These are phyloP conservation scores for Mallotus nudiflorus DNA, from an alignment of 345 rosid species.

Conservation along the genomic window DNA sequence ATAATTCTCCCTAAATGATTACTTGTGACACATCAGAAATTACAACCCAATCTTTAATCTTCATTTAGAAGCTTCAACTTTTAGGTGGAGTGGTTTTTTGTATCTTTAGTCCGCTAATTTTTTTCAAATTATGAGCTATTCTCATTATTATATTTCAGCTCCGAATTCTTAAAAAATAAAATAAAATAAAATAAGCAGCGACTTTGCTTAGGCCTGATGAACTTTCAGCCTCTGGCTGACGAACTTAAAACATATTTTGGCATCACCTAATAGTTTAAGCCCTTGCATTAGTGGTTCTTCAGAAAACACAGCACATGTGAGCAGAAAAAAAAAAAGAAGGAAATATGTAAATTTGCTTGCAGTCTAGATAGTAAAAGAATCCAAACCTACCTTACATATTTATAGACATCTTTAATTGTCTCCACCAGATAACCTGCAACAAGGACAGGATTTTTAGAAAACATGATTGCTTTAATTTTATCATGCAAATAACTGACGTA, in stretches of 20 bases:
- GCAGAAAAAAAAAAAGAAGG: background rate
- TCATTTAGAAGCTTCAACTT: background rate
- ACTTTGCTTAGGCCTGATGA: background rate
- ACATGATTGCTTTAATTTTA: background rate
- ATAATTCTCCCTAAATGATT: background rate
- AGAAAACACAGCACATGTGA: background rate
- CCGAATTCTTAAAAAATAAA: background rate
- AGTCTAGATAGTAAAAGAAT: too few relatives aligned
- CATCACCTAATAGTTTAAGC: background rate
- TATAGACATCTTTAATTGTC: conserved; percentile 34
- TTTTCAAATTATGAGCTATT: background rate
- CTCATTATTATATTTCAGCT: background rate
- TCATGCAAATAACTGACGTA: background rate
- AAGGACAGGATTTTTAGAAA: conserved; percentile 20
- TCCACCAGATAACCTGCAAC: conserved; percentile 43
- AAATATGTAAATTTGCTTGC: background rate
- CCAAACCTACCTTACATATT: conserved; percentile 30
- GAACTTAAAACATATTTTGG: background rate
- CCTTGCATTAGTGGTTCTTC: background rate
- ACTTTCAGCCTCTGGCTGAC: background rate
- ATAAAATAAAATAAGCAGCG: background rate
- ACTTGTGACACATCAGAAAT: background rate
- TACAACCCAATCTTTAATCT: background rate
- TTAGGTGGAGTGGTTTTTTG: background rate
- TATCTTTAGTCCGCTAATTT: background rate